phyloP scores from a whole-genome alignment of 2,329 filamentous ascomycete genomes.

The Trichoderma harzianum region DNA sequence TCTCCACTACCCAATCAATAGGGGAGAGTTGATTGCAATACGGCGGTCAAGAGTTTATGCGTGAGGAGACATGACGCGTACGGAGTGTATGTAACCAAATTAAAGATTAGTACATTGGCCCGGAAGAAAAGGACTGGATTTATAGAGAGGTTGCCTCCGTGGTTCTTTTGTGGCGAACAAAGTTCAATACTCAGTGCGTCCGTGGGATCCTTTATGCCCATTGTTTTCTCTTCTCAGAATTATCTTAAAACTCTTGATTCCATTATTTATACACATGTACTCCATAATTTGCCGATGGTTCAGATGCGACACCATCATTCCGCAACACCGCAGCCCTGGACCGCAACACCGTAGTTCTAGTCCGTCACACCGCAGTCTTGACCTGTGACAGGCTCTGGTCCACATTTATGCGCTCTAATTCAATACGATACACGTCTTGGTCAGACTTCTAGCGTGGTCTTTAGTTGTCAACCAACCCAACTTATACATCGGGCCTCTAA shows the following conservation, averaged over 20 bases:
- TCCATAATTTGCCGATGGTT: neutral
- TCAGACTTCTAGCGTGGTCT: neutral
- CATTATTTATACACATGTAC: neutral
- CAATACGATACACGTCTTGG: neutral
- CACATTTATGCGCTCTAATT: neutral
- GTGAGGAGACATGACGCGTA: neutral
- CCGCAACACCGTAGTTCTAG: neutral
- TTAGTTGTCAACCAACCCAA: neutral
- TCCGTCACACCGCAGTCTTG: neutral
- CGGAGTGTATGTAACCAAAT: neutral
- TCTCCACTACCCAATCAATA: neutral
- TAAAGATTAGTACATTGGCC: too few relatives aligned
- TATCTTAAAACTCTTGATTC: rapidly evolving
- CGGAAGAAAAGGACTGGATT: neutral
- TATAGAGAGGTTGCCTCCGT: neutral
- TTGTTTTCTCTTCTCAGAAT: neutral
- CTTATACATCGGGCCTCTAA: neutral
- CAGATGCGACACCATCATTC: neutral
- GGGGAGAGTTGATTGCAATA: neutral
- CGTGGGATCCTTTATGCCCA: neutral
- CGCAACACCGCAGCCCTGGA: neutral
- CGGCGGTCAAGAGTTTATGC: neutral
- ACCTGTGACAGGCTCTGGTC: neutral
- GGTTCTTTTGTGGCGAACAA: neutral
- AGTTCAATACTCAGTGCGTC: neutral